Evolutionary conservation across 78 protist species (phyloP), one percentile per base, ranked within the genome.

Genomic region (Polysphondylium violaceum): DNA sequence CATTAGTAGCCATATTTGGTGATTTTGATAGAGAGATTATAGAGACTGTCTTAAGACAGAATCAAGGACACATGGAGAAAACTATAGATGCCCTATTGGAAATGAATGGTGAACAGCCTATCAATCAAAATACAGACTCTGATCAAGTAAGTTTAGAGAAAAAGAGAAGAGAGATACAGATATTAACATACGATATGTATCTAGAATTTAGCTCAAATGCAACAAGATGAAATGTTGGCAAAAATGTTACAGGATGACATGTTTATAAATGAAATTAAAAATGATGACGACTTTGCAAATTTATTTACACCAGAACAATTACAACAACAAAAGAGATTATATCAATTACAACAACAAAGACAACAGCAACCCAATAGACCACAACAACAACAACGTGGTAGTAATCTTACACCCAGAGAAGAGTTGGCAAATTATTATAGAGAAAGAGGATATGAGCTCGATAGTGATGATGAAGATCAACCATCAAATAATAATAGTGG

Each of bases 41-140:
- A 25, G 93, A 61, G 12, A 35, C 60, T 12, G 58, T 87, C 2
- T 29, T 87, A 25, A 61, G 75, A 63, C 78, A 74, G 29, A 87
- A 87, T 17, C 50, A 75, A 29, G 93, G 93, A 27, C 81, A 87
- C 19, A 87, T 87, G 93, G 93, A 87, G 29, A 74, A 65, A 71
- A 87, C 93, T 38, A 87, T 87, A 8, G 93, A 87, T 40, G 59
- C 69, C 9, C 67, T 87, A 21, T 73, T 87, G 40, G 93, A 75
- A 64, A 87, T 87, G 93, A 83, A 74, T 83, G 90, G 90, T 3
- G 90, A 83, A 33, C 17, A 35, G 9, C 88, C 88, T 47, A 79
- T 79, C 6, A 79, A 79, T 55, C 41, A 75, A 55, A 77, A 61
- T 51, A 61, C 87, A 16, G 87, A 77, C 23, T 53, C 71, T 40